A percentile compares a stretch with the other conserved stretches of the same genome.
Evolutionary conservation across 192 early-diverging fungal species (phyloP).

Genomic region (Phlyctochytrium arcticum): DNA sequence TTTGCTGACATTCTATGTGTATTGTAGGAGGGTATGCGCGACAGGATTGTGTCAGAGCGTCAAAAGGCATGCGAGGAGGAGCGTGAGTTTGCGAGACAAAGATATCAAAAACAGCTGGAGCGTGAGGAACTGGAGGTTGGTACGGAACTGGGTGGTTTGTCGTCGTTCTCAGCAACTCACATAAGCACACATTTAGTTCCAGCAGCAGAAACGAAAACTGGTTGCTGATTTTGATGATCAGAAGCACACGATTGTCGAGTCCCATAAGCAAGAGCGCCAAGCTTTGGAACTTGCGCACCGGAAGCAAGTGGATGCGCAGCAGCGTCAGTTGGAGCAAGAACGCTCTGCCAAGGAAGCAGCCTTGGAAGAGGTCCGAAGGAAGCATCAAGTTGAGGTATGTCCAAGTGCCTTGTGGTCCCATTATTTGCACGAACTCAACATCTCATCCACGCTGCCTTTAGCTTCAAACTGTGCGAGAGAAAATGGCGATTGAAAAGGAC

Average conservation of each 20-base stretch:
- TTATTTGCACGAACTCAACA: neutral
- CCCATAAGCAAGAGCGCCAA: conserved; percentile 27
- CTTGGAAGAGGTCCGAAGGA: conserved; percentile 33
- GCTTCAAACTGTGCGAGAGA: conserved; percentile 33
- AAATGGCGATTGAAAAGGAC: conserved; percentile 47
- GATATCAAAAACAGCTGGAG: conserved; percentile 58
- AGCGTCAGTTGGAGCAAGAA: conserved; percentile 33
- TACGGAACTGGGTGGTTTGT: no score
- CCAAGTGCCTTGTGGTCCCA: neutral
- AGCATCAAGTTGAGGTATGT: conserved; percentile 29
- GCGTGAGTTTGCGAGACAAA: conserved; percentile 54
- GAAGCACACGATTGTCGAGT: conserved; percentile 27
- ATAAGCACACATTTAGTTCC: no score
- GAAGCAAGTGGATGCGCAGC: conserved; percentile 33
- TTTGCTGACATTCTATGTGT: neutral
- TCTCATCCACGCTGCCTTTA: neutral
- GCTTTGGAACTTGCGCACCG: conserved; percentile 27
- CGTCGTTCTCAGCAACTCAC: no score
- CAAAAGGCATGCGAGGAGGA: conserved; percentile 57
- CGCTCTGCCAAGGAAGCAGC: conserved; percentile 11
- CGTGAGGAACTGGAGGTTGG: conserved; percentile 59
- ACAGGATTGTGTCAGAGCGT: conserved; percentile 39
- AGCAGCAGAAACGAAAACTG: conserved; percentile 55
- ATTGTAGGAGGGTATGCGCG: conserved; percentile 36
- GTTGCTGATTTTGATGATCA: conserved; percentile 47